These are phyloP conservation scores for Magnusiomyces clavatus DNA, from an alignment of 1,139 yeast genomes.

Conservation along the genomic window DNA sequence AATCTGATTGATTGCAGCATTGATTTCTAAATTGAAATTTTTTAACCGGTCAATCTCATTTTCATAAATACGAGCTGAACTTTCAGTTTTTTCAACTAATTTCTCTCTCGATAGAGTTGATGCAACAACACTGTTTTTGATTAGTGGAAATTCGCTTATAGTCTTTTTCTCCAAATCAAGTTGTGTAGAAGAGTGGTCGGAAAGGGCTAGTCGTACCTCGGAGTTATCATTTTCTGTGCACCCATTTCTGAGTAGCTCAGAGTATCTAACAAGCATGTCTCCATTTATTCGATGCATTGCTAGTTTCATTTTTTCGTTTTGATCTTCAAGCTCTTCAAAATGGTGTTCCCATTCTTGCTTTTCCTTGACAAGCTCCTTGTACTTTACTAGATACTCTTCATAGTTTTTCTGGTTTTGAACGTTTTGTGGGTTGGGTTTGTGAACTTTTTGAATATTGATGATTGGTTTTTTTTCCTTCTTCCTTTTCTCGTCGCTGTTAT, in stretches of 20 bases:
- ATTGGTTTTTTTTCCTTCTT: constrained; percentile 3
- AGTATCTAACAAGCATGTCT: too few species aligned
- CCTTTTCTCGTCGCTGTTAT: constrained; percentile 14
- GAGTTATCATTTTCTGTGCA: not conserved
- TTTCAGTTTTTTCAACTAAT: not conserved
- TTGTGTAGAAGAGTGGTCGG: not conserved
- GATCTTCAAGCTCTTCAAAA: constrained; percentile 11
- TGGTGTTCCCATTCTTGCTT: constrained; percentile 42
- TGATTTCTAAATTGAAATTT: not conserved
- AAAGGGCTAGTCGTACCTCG: not conserved
- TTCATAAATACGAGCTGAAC: not conserved
- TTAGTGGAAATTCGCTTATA: not conserved
- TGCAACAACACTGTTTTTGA: too few species aligned
- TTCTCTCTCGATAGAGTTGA: not conserved
- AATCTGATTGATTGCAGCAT: not conserved
- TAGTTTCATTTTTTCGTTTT: too few species aligned
- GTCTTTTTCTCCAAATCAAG: constrained; percentile 1
- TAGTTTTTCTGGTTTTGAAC: constrained; percentile 42
- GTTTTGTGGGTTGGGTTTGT: constrained; percentile 51
- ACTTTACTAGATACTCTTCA: constrained; percentile 39
- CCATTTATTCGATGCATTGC: too few species aligned
- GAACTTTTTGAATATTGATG: constrained; percentile 25
- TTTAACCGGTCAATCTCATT: not conserved
- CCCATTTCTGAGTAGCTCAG: constrained; percentile 1
- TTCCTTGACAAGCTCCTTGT: constrained; percentile 41